phyloP scores from a whole-genome alignment of 2,329 filamentous ascomycete species.

The Chrysosporium queenslandicum region DNA sequence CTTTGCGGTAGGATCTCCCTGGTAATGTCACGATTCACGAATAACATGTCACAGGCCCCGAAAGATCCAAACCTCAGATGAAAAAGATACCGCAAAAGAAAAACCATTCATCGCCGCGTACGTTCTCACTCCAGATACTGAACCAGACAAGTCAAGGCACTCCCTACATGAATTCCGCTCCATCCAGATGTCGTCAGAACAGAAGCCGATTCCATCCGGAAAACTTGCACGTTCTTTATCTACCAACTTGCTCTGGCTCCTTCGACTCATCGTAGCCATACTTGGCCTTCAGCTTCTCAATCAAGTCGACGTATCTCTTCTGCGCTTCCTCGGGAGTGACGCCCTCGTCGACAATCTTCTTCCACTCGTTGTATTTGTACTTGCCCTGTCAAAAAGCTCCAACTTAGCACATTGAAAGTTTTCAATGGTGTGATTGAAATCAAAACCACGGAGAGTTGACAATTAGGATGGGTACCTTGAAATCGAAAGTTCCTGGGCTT shows the following conservation, averaged over 20 bases:
- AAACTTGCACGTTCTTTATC: not conserved
- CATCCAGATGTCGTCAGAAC: not conserved
- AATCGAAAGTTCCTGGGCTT: slow-evolving; percentile 31
- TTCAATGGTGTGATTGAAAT: not conserved
- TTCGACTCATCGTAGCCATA: slow-evolving; percentile 40
- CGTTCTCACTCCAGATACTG: not conserved
- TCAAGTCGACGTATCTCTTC: slow-evolving; percentile 61
- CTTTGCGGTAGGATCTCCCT: not conserved
- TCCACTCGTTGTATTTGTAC: slow-evolving; percentile 70
- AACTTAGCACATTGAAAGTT: not conserved
- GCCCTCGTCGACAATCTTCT: slow-evolving; percentile 56
- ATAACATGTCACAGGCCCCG: not conserved
- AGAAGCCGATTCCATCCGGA: not conserved
- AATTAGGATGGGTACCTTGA: too few species aligned
- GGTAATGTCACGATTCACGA: not conserved
- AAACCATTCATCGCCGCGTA: not conserved
- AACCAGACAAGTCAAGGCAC: not conserved
- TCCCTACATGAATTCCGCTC: not conserved
- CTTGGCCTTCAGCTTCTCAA: slow-evolving; percentile 60
- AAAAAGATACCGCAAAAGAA: not conserved
- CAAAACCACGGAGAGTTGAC: not conserved
- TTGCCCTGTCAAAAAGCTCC: slow-evolving; percentile 50
- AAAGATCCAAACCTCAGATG: not conserved
- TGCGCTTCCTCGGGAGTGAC: slow-evolving; percentile 58
- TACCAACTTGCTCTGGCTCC: slow-evolving; percentile 18